phyloP scores from a whole-genome alignment of 2,329 filamentous ascomycete species.

The Fusarium sp. region DNA sequence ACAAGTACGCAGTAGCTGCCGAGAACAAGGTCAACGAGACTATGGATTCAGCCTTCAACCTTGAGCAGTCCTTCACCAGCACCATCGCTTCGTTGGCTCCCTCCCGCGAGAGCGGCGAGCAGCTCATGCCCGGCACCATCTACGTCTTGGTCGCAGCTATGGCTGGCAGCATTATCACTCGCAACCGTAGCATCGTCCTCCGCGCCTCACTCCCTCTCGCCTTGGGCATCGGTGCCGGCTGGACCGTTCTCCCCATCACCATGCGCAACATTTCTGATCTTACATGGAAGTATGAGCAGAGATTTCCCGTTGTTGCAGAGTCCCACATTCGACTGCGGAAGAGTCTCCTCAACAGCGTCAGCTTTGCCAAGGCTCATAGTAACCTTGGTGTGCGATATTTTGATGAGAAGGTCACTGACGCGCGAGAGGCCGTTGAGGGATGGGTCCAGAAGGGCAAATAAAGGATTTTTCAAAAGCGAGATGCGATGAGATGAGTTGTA shows the following conservation, averaged over 20 bases:
- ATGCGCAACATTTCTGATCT: slow-evolving; percentile 90
- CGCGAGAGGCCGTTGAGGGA: slow-evolving; percentile 82
- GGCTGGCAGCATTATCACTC: slow-evolving; percentile 91
- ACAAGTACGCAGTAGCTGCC: slow-evolving; percentile 78
- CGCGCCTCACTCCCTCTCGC: slow-evolving; percentile 81
- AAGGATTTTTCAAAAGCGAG: slow-evolving; percentile 44
- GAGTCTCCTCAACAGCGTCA: slow-evolving; percentile 75
- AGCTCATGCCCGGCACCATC: slow-evolving; percentile 87
- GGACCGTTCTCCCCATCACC: slow-evolving; percentile 87
- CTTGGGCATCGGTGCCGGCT: slow-evolving; percentile 85
- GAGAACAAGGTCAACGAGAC: slow-evolving; percentile 87
- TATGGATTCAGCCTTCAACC: slow-evolving; percentile 83
- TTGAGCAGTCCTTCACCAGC: slow-evolving; percentile 90
- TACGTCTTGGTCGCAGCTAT: slow-evolving; percentile 96
- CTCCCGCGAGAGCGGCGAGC: slow-evolving; percentile 85
- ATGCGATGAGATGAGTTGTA: slow-evolving; percentile 56
- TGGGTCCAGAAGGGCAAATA: slow-evolving; percentile 94
- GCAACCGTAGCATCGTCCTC: slow-evolving; percentile 88
- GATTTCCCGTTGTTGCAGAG: slow-evolving; percentile 84
- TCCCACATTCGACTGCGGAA: slow-evolving; percentile 81
- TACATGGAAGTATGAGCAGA: slow-evolving; percentile 93
- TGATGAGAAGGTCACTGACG: slow-evolving; percentile 83
- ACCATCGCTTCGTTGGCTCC: slow-evolving; percentile 92
- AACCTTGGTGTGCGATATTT: slow-evolving; percentile 72
- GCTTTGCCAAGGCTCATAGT: slow-evolving; percentile 81